Base-by-base conservation (phyloP, 805 yeast species). In the Cyberlindnera sargentensis region DNA sequence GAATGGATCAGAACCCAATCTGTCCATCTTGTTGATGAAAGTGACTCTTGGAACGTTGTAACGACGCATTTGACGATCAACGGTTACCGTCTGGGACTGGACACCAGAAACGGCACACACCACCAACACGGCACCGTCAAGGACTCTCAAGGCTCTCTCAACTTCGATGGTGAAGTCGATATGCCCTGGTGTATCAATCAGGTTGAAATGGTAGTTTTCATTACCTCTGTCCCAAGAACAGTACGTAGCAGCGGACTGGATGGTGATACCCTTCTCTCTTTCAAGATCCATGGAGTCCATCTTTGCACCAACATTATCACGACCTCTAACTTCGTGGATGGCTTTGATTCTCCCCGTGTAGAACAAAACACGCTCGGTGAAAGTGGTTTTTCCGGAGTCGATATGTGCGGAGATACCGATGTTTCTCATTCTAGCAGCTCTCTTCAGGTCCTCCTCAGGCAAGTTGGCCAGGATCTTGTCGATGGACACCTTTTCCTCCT, bases 281-380 rank as follows among this genome's bases (percentile, higher is more conserved):
- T 93, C 99, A 53, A 93, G 74, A 56, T 93, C 99, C 99, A 93
- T 93, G 48, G 90, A 91, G 66, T 93, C 99, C 99, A 93, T 93
- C 70, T 90, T 93, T 44, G 99, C 99, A 48, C 99, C 99, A 46
- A 93, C 98, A 53, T 89, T 82, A 64, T 93, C 99, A 58, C 93
- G 80, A 39, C 99, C 99, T 64, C 99, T 76, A 37, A 86, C 97
- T 66, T 90, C 98, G 61, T 90, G 98, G 58, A 90, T 91, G 28
- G 95, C 95, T 61, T 90, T 87, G 65, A 93, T 93, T 62, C 99
- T 78, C 47, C 99, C 99, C 3, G 99, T 93, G 64, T 93, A 93
- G 68, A 78, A 93, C 56, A 93, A 68, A 30, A 93, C 99, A 64
- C 99, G 84, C 68, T 93, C 99, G 11, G 98, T 93, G 67, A 93